These are phyloP conservation scores for Candida takata DNA, from an alignment of 805 yeast species.

Conservation along the genomic window DNA sequence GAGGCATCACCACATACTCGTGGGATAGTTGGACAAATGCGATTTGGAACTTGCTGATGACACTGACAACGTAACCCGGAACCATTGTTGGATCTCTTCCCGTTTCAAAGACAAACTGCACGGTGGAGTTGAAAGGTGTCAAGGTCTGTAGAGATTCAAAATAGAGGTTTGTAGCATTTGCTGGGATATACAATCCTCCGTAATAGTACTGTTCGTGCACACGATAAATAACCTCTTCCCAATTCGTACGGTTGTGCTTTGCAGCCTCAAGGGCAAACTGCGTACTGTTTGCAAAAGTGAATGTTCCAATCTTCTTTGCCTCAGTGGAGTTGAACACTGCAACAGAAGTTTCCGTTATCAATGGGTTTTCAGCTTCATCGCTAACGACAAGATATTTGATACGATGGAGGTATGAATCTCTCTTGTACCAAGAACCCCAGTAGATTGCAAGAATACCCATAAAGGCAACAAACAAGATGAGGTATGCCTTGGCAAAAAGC, in stretches of 20 bases:
- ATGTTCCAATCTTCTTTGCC: slow-evolving; percentile 13
- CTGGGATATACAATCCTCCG: slow-evolving; percentile 46
- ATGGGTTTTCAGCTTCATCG: slow-evolving; percentile 14
- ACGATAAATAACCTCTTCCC: slow-evolving; percentile 31
- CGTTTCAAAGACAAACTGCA: slow-evolving; percentile 45
- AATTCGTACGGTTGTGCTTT: slow-evolving; percentile 8
- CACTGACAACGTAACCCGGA: slow-evolving; percentile 32
- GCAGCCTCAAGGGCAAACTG: slow-evolving; percentile 6
- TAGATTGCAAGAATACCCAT: slow-evolving; percentile 24
- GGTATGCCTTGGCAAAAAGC: slow-evolving; percentile 12
- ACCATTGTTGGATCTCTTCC: slow-evolving; percentile 45
- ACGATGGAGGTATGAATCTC: slow-evolving; percentile 11
- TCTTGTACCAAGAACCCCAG: slow-evolving; percentile 24
- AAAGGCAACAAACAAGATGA: slow-evolving; percentile 18
- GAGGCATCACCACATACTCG: slow-evolving; percentile 8
- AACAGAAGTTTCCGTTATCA: slow-evolving; percentile 6
- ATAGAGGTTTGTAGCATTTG: slow-evolving; percentile 34
- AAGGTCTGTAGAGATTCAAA: slow-evolving; percentile 13
- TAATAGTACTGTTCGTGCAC: slow-evolving; percentile 51
- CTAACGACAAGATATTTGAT: slow-evolving; percentile 17
- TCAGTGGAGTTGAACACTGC: slow-evolving; percentile 4
- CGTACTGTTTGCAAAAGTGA: slow-evolving; percentile 5
- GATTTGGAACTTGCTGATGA: slow-evolving; percentile 20
- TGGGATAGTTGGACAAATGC: slow-evolving; percentile 14
- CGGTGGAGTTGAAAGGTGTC: slow-evolving; percentile 8